Evolutionary conservation across 805 yeast genomes (phyloP), one percentile per base, ranked within the genome.

Genomic region (Candida easanensis): DNA sequence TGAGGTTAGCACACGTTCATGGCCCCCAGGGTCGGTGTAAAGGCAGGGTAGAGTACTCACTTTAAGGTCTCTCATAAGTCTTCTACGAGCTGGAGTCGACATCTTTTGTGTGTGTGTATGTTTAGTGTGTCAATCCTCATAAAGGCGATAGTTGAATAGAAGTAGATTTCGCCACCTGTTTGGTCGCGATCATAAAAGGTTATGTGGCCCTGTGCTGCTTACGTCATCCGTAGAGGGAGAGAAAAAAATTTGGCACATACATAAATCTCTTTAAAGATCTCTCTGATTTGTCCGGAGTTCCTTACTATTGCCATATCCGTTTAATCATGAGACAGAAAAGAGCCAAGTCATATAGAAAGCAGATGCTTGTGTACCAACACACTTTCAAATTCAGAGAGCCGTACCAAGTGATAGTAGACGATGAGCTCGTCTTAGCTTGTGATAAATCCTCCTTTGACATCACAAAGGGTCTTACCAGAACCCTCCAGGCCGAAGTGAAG

Each of bases 1-100:
- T 36, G 40, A 38, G 30, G 46, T 47, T 40, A 4, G 21, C 16
- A 14, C 18, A 6, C 21, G 34, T 26, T 36, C 27, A 36, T 27
- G 33, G 39, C 39, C 36, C 22, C 32, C 36, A 5, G 5, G 20
- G 31, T 13, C 17, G n/a, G 18, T 11, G 36, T 14, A 18, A 19
- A 6, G 16, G 13, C 5, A 4, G 8, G 26, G 10, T 17, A 8
- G 15, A 13, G 5, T 5, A 54, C 84, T 36, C 67, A 83, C 86
- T 66, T 89, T 90, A 69, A 93, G 88, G 68, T 93, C 99, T 66
- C 99, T 86, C 98, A 93, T 93, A 58, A 93, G 80, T 71, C 99
- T 82, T 80, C 97, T 85, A 65, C 96, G 82, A n/a, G 99, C 99
- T 14, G 97, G 93, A 7, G 99, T 93, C 7, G 98, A 90, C 99